phyloP scores from a whole-genome alignment of 2,329 filamentous ascomycete genomes.

The Colletotrichum destructivum region DNA sequence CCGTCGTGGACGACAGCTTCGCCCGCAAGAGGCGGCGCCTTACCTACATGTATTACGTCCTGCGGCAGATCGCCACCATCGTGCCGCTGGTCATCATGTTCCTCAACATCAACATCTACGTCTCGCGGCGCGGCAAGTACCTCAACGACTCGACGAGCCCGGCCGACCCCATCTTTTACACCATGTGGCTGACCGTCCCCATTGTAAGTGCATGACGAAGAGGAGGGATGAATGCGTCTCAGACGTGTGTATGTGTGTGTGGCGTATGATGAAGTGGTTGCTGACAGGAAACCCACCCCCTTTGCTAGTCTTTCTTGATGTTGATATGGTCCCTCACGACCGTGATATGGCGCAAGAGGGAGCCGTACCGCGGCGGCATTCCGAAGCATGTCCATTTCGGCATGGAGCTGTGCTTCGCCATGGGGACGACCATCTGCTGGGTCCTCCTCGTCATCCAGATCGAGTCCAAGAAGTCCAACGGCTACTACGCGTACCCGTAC shows the following conservation, averaged over 20 bases:
- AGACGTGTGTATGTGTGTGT: too few relatives aligned
- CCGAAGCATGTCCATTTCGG: slow-evolving; percentile 43
- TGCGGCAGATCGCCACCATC: slow-evolving; percentile 59
- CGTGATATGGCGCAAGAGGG: slow-evolving; percentile 36
- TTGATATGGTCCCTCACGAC: slow-evolving; percentile 37
- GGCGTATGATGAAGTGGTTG: not conserved
- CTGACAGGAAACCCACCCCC: not conserved
- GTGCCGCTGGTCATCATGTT: slow-evolving; percentile 39
- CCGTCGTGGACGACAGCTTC: slow-evolving; percentile 28
- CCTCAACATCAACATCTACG: slow-evolving; percentile 44
- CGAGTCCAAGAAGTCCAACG: slow-evolving; percentile 37
- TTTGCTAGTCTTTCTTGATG: slow-evolving; percentile 27
- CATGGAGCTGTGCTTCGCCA: slow-evolving; percentile 42
- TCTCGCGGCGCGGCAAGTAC: slow-evolving; percentile 40
- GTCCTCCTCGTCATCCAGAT: slow-evolving; percentile 42
- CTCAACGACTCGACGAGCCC: slow-evolving; percentile 40
- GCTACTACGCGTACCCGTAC: slow-evolving; percentile 41
- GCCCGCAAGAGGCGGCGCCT: slow-evolving; percentile 49
- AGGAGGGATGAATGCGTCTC: not conserved
- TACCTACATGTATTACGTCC: slow-evolving; percentile 53
- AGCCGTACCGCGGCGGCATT: slow-evolving; percentile 26
- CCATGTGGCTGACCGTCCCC: slow-evolving; percentile 41
- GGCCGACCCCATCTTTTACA: slow-evolving; percentile 38
- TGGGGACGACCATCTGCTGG: slow-evolving; percentile 42
- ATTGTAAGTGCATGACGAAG: slow-evolving; percentile 23